Conservation (phyloP, 1,284 basidiomycete species). For the Paramarasmius palmivorus region DNA sequence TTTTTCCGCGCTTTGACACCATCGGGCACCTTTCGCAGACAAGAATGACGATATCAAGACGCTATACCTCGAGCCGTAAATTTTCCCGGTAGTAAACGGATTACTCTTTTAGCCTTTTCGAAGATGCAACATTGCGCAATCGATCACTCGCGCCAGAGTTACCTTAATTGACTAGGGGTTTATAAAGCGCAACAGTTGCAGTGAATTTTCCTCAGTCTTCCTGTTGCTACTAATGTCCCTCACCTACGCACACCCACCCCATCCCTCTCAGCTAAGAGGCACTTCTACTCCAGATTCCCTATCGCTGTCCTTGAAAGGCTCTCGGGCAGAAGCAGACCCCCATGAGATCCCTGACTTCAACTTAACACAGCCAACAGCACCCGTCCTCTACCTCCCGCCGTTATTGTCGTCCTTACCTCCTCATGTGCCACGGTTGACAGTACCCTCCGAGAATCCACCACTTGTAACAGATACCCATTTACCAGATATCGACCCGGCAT, state of each 20-base stretch:
- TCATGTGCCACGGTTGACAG: conserved; percentile 26
- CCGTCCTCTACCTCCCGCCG: conserved; percentile 77
- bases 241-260: conserved; percentile 31
- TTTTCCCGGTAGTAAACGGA: background rate
- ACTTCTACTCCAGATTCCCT: conserved; percentile 3
- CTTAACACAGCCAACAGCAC: conserved; percentile 34
- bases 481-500: conserved; percentile 81
- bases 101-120: background rate
- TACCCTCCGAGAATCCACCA: conserved; percentile 35
- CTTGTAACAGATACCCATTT: conserved; percentile 72
- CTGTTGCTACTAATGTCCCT: conserved; percentile 28
- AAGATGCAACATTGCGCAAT: conserved; percentile 15
- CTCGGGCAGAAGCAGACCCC: conserved; percentile 36
- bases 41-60: no score
- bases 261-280: conserved; percentile 24
- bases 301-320: conserved; percentile 2
- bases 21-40: no score
- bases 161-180: background rate
- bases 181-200: background rate
- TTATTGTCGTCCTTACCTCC: conserved; percentile 73
- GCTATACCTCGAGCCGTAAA: no score
- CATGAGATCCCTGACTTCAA: conserved; percentile 63
- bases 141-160: background rate
- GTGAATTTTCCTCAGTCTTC: background rate
- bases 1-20: no score